Conservation (phyloP, 2,329 filamentous ascomycete genomes). For the Metarhizium robertsii region DNA sequence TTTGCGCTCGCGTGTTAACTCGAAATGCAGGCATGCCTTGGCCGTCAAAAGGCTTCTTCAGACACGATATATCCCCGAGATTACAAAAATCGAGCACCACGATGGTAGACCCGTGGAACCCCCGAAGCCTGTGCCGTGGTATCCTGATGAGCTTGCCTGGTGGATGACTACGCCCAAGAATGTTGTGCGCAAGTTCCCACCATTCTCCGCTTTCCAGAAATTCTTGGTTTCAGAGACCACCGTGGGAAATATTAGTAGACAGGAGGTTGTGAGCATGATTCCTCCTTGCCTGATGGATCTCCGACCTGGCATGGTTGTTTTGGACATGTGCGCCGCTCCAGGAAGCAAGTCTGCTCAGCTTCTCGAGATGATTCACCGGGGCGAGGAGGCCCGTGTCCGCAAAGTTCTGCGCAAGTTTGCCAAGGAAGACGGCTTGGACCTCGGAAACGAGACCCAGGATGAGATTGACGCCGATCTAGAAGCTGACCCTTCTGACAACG, state of each 20-base stretch:
- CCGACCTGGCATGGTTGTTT: slow-evolving; percentile 79
- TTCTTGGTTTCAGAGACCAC: slow-evolving; percentile 96
- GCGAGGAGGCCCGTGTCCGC: slow-evolving; percentile 79
- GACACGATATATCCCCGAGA: slow-evolving; percentile 82
- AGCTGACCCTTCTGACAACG: slow-evolving; percentile 61
- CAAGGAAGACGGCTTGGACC: slow-evolving; percentile 47
- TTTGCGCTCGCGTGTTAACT: slow-evolving; percentile 7
- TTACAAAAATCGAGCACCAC: slow-evolving; percentile 70
- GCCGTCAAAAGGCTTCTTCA: slow-evolving; percentile 83
- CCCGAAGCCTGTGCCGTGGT: slow-evolving; percentile 78
- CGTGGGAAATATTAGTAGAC: slow-evolving; percentile 93
- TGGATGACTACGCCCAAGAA: slow-evolving; percentile 98
- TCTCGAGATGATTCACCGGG: slow-evolving; percentile 85
- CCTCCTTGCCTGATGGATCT: slow-evolving; percentile 89
- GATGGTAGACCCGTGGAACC: slow-evolving; percentile 77
- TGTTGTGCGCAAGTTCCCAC: slow-evolving; percentile 83
- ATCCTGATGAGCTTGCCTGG: slow-evolving; percentile 91
- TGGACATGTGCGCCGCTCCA: slow-evolving; percentile 94
- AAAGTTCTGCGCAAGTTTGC: slow-evolving; percentile 59
- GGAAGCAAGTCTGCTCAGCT: slow-evolving; percentile 96
- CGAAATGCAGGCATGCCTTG: slow-evolving; percentile 63
- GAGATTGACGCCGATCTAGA: slow-evolving; percentile 43
- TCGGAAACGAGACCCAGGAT: slow-evolving; percentile 36
- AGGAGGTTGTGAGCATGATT: slow-evolving; percentile 99
- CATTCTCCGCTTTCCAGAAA: slow-evolving; percentile 92